These are phyloP conservation scores for Fonsecaea monophora DNA, from an alignment of 2,329 filamentous ascomycete genomes.

Conservation along the genomic window DNA sequence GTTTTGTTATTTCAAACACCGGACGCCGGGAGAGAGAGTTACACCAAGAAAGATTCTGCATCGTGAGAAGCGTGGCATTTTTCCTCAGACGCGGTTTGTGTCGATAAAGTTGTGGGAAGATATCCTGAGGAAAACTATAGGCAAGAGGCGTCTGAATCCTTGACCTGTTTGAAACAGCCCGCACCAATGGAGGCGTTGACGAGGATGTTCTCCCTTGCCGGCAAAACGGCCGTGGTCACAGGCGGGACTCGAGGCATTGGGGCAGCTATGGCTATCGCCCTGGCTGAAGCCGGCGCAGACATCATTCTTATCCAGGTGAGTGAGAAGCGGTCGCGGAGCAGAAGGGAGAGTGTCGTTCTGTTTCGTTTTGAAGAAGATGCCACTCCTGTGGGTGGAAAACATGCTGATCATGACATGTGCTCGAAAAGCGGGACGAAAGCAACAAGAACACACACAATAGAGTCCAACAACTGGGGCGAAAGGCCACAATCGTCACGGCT, in stretches of 20 bases:
- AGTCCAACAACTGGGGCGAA: slow-evolving; percentile 48
- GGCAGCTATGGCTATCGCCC: slow-evolving; percentile 54
- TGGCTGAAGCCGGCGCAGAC: slow-evolving; percentile 57
- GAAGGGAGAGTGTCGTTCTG: not conserved
- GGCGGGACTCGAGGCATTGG: slow-evolving; percentile 57
- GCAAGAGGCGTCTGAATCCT: no score
- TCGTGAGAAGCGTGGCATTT: not conserved
- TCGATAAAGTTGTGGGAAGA: not conserved
- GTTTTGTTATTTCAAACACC: not conserved
- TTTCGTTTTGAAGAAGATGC: not conserved
- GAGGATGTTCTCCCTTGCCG: slow-evolving; percentile 42
- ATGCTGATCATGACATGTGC: not conserved
- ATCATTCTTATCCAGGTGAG: slow-evolving; percentile 49
- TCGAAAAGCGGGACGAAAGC: slow-evolving; percentile 59
- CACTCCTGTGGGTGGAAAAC: not conserved
- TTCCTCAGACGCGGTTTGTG: not conserved
- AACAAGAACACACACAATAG: slow-evolving; percentile 52
- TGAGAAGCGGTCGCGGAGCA: not conserved
- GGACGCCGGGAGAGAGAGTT: not conserved
- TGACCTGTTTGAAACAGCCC: not conserved
- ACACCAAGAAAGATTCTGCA: not conserved
- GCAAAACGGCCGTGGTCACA: slow-evolving; percentile 55
- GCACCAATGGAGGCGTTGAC: slow-evolving; percentile 24
- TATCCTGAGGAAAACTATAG: not conserved
- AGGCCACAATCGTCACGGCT: slow-evolving; percentile 52